Percentiles rank a stretch among this genome's conserved stretches.
These are phyloP conservation scores for Rhododendron molle DNA, from an alignment of 148 eudicot genomes.

Conservation along the genomic window DNA sequence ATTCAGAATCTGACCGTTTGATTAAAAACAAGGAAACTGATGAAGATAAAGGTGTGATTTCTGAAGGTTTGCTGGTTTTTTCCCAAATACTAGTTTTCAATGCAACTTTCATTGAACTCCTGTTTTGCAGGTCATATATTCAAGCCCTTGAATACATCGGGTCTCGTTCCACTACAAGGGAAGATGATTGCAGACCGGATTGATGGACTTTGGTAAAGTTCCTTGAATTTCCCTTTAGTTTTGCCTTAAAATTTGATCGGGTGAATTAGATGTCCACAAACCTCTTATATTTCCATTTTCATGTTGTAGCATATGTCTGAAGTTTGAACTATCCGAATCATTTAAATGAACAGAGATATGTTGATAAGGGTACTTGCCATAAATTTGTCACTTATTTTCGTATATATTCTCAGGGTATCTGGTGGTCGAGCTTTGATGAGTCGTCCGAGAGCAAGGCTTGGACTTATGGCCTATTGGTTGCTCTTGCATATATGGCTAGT, in stretches of 20 bases:
- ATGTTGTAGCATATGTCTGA: background rate
- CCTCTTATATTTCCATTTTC: background rate
- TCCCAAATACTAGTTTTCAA: background rate
- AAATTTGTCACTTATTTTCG: background rate
- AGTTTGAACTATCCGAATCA: background rate
- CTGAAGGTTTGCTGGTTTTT: background rate
- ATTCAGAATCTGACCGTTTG: slow-evolving; percentile 76
- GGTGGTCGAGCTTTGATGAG: slow-evolving; percentile 76
- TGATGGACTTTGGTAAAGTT: slow-evolving; percentile 83
- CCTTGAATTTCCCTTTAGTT: background rate
- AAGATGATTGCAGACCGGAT: slow-evolving; percentile 78
- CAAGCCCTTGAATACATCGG: slow-evolving; percentile 85
- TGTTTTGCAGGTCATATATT: slow-evolving; percentile 74
- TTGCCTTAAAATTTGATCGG: background rate
- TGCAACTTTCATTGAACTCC: slow-evolving; percentile 12
- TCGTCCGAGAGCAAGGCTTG: slow-evolving; percentile 69
- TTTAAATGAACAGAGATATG: background rate
- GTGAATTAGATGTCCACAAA: background rate
- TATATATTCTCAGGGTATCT: slow-evolving; percentile 62
- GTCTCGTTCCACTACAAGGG: slow-evolving; percentile 85
- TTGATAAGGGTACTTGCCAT: background rate
- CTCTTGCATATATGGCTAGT: background rate
- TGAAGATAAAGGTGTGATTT: slow-evolving; percentile 79
- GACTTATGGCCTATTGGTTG: background rate
- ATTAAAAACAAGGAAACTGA: slow-evolving; percentile 47